Evolutionary conservation across 2,329 filamentous ascomycete genomes (phyloP).

Genomic region (Trichoderma arundinaceum): DNA sequence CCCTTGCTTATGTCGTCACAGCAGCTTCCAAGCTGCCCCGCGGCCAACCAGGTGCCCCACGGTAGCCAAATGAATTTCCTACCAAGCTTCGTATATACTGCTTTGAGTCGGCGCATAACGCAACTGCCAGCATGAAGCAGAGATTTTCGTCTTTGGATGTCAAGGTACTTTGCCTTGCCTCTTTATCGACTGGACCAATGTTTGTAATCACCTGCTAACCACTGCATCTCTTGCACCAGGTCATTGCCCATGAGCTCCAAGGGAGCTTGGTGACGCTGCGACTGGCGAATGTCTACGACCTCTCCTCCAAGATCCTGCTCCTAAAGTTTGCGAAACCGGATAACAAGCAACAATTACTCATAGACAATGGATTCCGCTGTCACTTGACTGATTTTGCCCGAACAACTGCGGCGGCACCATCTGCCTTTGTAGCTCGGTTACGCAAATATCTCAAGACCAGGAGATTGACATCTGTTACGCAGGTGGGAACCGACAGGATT

Average conservation of each 20-base stretch:
- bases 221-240: slow-evolving; percentile 55
- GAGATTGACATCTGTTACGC: slow-evolving; percentile 77
- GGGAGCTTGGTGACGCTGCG: slow-evolving; percentile 76
- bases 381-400: slow-evolving; percentile 91
- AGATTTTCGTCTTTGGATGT: slow-evolving; percentile 80
- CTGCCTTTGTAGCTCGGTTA: slow-evolving; percentile 81
- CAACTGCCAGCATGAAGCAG: slow-evolving; percentile 68
- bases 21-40: slow-evolving; percentile 25
- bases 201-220: background rate
- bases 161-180: slow-evolving; percentile 54
- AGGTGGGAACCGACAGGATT: slow-evolving; percentile 92
- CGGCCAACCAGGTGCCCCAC: slow-evolving; percentile 30
- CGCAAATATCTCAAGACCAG: slow-evolving; percentile 89
- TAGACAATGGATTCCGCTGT: slow-evolving; percentile 95
- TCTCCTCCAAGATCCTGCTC: slow-evolving; percentile 92
- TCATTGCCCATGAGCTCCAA: slow-evolving; percentile 92
- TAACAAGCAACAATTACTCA: slow-evolving; percentile 84
- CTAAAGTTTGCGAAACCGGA: slow-evolving; percentile 94
- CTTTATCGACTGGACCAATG: background rate
- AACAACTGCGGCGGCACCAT: slow-evolving; percentile 82
- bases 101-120: background rate
- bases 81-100: slow-evolving; percentile 13
- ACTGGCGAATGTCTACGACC: slow-evolving; percentile 92
- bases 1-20: slow-evolving; percentile 27
- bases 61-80: slow-evolving; percentile 1